Evolutionary conservation across 164 flowering plant genomes (phyloP).

Genomic region (Liriodendron chinense): DNA sequence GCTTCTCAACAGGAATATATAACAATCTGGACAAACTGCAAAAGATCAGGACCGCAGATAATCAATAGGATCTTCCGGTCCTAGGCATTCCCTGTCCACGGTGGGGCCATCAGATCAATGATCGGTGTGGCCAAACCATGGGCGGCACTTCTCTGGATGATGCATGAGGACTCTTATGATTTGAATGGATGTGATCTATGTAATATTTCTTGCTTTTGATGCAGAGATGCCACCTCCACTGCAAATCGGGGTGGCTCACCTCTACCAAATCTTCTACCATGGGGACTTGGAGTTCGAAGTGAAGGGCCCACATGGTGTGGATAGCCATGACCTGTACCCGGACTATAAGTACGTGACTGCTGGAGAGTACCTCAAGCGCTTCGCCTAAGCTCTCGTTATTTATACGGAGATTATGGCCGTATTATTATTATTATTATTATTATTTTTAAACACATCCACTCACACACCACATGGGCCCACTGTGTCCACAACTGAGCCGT

Average conservation of each 20-base stretch:
- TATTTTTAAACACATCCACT: too few species aligned
- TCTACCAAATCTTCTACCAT: constrained; percentile 5
- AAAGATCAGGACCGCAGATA: too few species aligned
- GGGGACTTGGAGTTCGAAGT: constrained; percentile 10
- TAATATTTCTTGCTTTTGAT: background rate
- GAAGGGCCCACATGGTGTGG: background rate
- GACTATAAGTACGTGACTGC: constrained; percentile 11
- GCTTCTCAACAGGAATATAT: too few species aligned
- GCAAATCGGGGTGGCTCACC: constrained; percentile 3
- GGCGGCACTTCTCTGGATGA: background rate
- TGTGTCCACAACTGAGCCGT: too few species aligned
- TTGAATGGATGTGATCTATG: background rate
- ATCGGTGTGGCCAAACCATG: background rate
- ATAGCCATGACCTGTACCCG: constrained; percentile 7
- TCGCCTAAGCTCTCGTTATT: background rate
- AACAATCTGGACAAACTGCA: too few species aligned
- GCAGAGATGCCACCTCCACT: constrained; percentile 1
- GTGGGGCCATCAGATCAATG: background rate
- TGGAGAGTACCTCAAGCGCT: constrained; percentile 10
- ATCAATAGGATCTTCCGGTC: background rate
- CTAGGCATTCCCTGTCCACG: background rate
- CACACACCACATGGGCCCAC: too few species aligned
- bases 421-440: too few species aligned
- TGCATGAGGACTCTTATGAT: background rate
- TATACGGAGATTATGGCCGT: background rate